Percentiles rank a stretch among this genome's conserved stretches.
phyloP scores from a whole-genome alignment of 1,284 basidiomycete genomes.

The Sporisorium reilianum region DNA sequence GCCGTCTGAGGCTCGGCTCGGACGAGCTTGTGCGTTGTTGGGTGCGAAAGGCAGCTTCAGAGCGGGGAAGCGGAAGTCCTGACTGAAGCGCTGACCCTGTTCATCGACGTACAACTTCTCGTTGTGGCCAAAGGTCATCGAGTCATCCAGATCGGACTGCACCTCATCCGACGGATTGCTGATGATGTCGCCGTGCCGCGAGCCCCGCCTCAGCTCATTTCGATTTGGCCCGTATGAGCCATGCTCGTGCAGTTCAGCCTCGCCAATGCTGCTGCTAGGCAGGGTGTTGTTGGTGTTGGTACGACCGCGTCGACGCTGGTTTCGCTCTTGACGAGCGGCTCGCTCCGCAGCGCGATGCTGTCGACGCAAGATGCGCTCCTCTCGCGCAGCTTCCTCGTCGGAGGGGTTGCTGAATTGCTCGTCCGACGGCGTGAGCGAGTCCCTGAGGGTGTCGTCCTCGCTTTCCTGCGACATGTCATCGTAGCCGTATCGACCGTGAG shows the following conservation, averaged over 20 bases:
- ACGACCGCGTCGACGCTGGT: constrained; percentile 31
- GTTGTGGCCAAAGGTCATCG: constrained; percentile 41
- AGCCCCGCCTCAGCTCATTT: constrained; percentile 3
- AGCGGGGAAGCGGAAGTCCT: constrained; percentile 54
- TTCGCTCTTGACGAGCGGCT: constrained; percentile 23
- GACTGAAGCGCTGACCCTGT: constrained; percentile 28
- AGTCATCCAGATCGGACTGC: constrained; percentile 39
- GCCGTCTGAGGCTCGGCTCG: background rate
- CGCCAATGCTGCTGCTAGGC: constrained; percentile 56
- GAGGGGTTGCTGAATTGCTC: constrained; percentile 64
- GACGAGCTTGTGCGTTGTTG: background rate
- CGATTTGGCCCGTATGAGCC: constrained; percentile 7
- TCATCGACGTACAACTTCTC: constrained; percentile 8
- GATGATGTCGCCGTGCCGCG: constrained; percentile 36
- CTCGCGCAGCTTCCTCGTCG: constrained; percentile 58
- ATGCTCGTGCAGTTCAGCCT: constrained; percentile 26
- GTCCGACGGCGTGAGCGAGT: constrained; percentile 46
- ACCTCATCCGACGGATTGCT: constrained; percentile 59
- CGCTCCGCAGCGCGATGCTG: constrained; percentile 41
- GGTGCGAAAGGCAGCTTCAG: constrained; percentile 4
- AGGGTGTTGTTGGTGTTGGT: constrained; percentile 53
- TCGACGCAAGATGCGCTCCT: constrained; percentile 43
- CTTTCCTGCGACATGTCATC: constrained; percentile 13
- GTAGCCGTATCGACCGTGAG: constrained; percentile 9
- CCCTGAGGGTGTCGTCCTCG: constrained; percentile 31